Conservation (phyloP, 495 filamentous ascomycete genomes). For the Xylaria telfairii region DNA sequence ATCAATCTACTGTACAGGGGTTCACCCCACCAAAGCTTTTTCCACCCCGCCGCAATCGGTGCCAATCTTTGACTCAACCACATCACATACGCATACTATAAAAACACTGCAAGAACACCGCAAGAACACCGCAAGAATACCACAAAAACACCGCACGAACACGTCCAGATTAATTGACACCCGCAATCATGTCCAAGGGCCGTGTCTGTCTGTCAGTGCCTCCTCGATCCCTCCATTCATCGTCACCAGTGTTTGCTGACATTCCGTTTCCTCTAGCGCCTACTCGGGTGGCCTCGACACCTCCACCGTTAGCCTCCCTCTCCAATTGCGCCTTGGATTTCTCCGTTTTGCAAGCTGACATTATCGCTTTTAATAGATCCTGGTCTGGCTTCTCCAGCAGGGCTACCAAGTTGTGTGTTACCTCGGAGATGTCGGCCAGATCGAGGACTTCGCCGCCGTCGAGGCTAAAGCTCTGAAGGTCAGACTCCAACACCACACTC, state of each 20-base stretch:
- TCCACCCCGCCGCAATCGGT: slow-evolving; percentile 6
- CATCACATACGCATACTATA: slow-evolving; percentile 8
- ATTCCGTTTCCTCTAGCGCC: slow-evolving; percentile 40
- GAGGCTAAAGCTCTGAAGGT: slow-evolving; percentile 12
- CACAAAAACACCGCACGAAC: neutral
- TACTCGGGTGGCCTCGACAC: slow-evolving; percentile 46
- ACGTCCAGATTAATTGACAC: slow-evolving; percentile 16
- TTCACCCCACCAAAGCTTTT: slow-evolving; percentile 6
- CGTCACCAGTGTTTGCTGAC: slow-evolving; percentile 24
- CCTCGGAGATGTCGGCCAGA: slow-evolving; percentile 11
- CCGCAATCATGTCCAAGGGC: slow-evolving; percentile 47
- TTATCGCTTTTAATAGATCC: slow-evolving; percentile 6
- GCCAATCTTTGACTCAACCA: slow-evolving; percentile 9
- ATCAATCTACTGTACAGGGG: too few species aligned
- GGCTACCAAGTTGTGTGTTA: slow-evolving; percentile 10
- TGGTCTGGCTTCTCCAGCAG: slow-evolving; percentile 11
- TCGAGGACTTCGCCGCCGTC: slow-evolving; percentile 4
- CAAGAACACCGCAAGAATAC: too few species aligned
- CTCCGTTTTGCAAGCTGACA: slow-evolving; percentile 7
- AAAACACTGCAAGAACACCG: too few species aligned
- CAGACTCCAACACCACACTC: slow-evolving; percentile 7
- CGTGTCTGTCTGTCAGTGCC: slow-evolving; percentile 53
- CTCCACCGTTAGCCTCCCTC: slow-evolving; percentile 10
- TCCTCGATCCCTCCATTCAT: slow-evolving; percentile 14
- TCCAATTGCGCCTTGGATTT: neutral